A percentile compares a stretch with the other conserved stretches of the same genome.
Conservation (phyloP, 1,284 basidiomycete species). For the Apiotrichum akiyoshidainum region DNA sequence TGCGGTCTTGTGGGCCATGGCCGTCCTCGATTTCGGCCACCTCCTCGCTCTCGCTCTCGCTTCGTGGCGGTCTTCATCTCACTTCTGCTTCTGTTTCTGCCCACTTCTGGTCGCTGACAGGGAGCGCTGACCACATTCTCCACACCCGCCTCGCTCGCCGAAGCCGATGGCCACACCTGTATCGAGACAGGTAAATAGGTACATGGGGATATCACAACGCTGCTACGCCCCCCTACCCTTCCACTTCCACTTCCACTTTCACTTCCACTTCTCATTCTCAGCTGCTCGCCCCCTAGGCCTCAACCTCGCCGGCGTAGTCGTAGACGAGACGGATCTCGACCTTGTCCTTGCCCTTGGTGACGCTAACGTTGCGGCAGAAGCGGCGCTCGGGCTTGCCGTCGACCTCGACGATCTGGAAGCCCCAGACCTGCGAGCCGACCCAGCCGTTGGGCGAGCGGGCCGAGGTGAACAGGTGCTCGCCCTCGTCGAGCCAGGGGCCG, state of each 20-base stretch:
- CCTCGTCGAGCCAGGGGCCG: constrained; percentile 10
- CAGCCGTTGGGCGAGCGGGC: constrained; percentile 7
- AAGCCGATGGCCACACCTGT: too few species aligned
- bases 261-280: background rate
- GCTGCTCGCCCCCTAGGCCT: background rate
- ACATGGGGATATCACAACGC: too few species aligned
- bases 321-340: constrained; percentile 7
- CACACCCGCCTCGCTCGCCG: too few species aligned
- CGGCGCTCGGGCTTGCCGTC: constrained; percentile 5
- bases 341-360: constrained; percentile 6
- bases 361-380: constrained; percentile 9
- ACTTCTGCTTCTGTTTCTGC: too few species aligned
- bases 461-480: constrained; percentile 1
- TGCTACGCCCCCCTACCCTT: background rate
- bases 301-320: constrained; percentile 4
- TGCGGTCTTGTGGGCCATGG: too few species aligned
- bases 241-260: background rate
- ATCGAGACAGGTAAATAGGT: too few species aligned
- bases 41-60: too few species aligned
- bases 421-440: constrained; percentile 12
- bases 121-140: too few species aligned
- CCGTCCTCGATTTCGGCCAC: too few species aligned
- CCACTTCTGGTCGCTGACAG: too few species aligned
- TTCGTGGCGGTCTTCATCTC: too few species aligned
- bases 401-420: constrained; percentile 9